phyloP scores from a whole-genome alignment of 2,329 filamentous ascomycete species.

The Trichoderma semiorbis region DNA sequence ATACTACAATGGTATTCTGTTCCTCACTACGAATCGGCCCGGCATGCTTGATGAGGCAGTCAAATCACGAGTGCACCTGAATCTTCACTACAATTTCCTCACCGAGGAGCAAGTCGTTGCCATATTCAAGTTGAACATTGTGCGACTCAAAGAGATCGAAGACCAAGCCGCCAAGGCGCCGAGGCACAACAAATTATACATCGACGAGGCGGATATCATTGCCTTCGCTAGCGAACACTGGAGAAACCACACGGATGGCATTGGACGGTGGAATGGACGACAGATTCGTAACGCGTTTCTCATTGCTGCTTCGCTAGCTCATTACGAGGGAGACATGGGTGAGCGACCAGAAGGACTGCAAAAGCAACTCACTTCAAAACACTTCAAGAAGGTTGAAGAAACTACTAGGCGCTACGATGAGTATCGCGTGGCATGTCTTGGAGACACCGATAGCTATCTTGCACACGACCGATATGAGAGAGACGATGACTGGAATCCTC shows the following conservation, averaged over 20 bases:
- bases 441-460: conserved; percentile 8
- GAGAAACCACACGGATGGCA: not conserved
- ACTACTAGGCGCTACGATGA: conserved; percentile 9
- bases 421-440: conserved; percentile 1
- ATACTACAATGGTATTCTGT: conserved; percentile 35
- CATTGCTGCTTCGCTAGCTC: conserved; percentile 8
- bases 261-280: conserved; percentile 20
- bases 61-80: conserved; percentile 35
- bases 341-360: not conserved
- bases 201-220: not conserved
- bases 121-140: conserved; percentile 18
- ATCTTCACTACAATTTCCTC: conserved; percentile 28
- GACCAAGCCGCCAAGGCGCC: conserved; percentile 13
- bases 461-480: conserved; percentile 6
- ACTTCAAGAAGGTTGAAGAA: conserved; percentile 11
- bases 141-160: conserved; percentile 24
- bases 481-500: conserved; percentile 4
- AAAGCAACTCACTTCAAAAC: conserved; percentile 10
- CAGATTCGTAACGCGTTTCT: conserved; percentile 23
- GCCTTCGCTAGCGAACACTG: not conserved
- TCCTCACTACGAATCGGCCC: conserved; percentile 36
- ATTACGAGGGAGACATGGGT: conserved; percentile 5
- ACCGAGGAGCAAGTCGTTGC: conserved; percentile 16
- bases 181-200: not conserved
- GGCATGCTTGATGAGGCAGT: conserved; percentile 36